Percentiles rank a stretch among this genome's conserved stretches.
Evolutionary conservation across 2,329 filamentous ascomycete genomes (phyloP).

Genomic region (Acephala macrosclerotiorum): DNA sequence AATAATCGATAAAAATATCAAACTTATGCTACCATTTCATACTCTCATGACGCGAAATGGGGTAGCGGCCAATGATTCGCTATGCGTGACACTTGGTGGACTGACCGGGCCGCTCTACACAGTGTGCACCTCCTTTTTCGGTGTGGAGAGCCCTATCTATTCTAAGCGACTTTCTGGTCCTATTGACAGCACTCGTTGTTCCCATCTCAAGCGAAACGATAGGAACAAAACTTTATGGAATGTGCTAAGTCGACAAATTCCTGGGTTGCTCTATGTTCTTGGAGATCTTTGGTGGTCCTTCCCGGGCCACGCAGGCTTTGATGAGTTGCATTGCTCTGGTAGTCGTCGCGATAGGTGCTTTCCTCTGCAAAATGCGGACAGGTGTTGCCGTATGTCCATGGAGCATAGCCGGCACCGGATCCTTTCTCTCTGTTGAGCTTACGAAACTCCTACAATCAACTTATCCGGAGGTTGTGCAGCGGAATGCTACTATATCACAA

Average conservation of each 20-base stretch:
- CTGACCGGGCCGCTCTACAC: not conserved
- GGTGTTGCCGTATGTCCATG: slow-evolving; percentile 3
- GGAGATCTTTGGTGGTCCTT: slow-evolving; percentile 4
- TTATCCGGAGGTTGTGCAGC: not conserved
- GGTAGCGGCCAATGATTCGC: not conserved
- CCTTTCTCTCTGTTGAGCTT: not conserved
- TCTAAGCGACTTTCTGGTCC: slow-evolving; percentile 9
- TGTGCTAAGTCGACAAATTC: not conserved
- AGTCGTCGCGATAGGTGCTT: not conserved
- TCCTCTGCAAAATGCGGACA: not conserved
- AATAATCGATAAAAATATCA: slow-evolving; percentile 10
- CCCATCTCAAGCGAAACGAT: slow-evolving; percentile 13
- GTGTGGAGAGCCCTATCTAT: slow-evolving; percentile 9
- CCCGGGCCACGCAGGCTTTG: not conserved
- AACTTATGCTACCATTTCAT: slow-evolving; percentile 11
- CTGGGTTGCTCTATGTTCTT: slow-evolving; percentile 6
- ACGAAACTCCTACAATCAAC: not conserved
- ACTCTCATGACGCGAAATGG: slow-evolving; percentile 1
- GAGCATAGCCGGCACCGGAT: not conserved
- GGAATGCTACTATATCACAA: not conserved
- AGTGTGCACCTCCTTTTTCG: slow-evolving; percentile 1
- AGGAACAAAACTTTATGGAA: slow-evolving; percentile 4
- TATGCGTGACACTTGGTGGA: slow-evolving; percentile 2
- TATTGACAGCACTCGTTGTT: not conserved
- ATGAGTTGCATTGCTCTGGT: slow-evolving; percentile 6